These are phyloP conservation scores for Edaphochlamys debaryana DNA, from an alignment of 139 green algal species.

Conservation along the genomic window DNA sequence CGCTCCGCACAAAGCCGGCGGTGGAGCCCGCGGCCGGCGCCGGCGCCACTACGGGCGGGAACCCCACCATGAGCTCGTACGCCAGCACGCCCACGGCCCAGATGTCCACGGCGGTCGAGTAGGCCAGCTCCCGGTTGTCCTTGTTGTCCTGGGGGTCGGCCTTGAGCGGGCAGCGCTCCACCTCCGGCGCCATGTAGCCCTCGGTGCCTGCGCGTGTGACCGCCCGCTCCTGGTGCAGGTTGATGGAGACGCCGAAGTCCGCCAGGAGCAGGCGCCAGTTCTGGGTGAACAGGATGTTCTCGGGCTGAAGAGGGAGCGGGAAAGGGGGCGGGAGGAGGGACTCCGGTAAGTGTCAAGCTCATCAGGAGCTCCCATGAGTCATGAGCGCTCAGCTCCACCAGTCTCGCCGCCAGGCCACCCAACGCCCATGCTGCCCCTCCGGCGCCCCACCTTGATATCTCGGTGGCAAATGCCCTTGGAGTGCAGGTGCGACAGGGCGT, in stretches of 20 bases:
- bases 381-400: background rate
- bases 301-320: background rate
- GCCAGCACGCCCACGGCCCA: background rate
- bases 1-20: background rate
- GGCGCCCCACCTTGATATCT: conserved; percentile 52
- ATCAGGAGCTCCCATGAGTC: too few relatives aligned
- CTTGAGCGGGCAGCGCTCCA: conserved; percentile 48
- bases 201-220: conserved; percentile 3
- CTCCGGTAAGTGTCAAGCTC: too few relatives aligned
- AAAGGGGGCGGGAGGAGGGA: background rate
- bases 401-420: too few relatives aligned
- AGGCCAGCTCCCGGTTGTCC: conserved; percentile 3
- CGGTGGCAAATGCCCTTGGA: conserved; percentile 45
- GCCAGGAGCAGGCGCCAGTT: background rate
- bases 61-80: background rate
- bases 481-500: conserved; percentile 52
- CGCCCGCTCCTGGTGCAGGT: conserved; percentile 4
- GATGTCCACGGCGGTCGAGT: conserved; percentile 18
- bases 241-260: conserved; percentile 7
- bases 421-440: too few relatives aligned
- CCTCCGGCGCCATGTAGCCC: conserved; percentile 41
- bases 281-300: background rate
- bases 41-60: background rate
- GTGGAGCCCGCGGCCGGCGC: background rate
- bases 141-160: conserved; percentile 45